These are phyloP conservation scores for Prunus kanzakura DNA, from an alignment of 306 rosid genomes.

Conservation along the genomic window DNA sequence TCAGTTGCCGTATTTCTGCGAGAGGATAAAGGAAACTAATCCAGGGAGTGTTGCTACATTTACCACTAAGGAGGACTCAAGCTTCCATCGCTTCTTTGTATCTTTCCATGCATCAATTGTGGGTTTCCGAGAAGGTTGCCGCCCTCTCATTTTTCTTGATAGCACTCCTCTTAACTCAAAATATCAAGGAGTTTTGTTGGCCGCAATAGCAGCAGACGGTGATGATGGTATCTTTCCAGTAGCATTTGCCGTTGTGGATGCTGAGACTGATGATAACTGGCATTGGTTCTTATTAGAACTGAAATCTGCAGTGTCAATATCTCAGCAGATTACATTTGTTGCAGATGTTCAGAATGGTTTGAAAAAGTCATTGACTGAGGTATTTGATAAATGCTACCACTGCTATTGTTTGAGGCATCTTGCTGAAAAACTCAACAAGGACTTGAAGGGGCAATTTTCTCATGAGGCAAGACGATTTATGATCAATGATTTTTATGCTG, in stretches of 20 bases:
- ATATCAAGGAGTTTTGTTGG: conserved; percentile 77
- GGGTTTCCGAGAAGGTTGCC: conserved; percentile 87
- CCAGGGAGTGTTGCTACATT: conserved; percentile 91
- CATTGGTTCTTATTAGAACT: conserved; percentile 80
- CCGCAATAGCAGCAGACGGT: conserved; percentile 85
- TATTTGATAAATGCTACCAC: conserved; percentile 72
- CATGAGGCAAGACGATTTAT: conserved; percentile 96
- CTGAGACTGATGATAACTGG: conserved; percentile 87
- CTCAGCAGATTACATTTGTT: conserved; percentile 75
- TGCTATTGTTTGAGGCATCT: conserved; percentile 85
- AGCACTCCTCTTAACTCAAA: conserved; percentile 78
- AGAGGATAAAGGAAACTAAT: conserved; percentile 84
- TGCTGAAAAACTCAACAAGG: conserved; percentile 83
- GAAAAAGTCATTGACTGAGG: conserved; percentile 57
- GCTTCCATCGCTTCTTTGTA: conserved; percentile 90
- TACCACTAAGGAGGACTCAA: conserved; percentile 85
- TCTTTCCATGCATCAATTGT: conserved; percentile 76
- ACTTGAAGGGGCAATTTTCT: conserved; percentile 91
- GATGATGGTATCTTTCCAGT: conserved; percentile 83
- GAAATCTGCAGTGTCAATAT: conserved; percentile 49
- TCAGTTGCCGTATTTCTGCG: conserved; percentile 83
- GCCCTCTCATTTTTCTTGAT: conserved; percentile 90
- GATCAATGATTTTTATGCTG: conserved; percentile 81
- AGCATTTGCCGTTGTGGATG: conserved; percentile 90
- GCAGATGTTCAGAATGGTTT: conserved; percentile 80